A percentile compares a stretch with the other conserved stretches of the same genome.
Evolutionary conservation across 2,329 filamentous ascomycete genomes (phyloP).

Genomic region (Aspergillus chevalieri): DNA sequence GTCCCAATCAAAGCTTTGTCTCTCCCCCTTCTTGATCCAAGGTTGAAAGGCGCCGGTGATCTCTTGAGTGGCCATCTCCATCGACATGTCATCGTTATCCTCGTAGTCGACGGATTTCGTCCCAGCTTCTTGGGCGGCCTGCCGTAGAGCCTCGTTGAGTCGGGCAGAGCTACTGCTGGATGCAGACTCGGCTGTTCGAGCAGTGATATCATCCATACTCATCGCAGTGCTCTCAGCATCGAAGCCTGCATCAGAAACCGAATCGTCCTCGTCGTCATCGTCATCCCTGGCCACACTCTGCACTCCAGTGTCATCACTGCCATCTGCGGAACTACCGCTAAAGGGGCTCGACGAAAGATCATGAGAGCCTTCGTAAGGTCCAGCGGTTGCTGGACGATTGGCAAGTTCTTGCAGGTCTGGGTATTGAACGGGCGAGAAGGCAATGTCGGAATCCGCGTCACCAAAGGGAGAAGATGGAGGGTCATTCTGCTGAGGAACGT

Average conservation of each 20-base stretch:
- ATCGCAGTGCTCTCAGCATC: conserved; percentile 70
- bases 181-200: conserved; percentile 58
- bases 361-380: conserved; percentile 56
- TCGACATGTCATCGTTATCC: conserved; percentile 63
- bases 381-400: conserved; percentile 16
- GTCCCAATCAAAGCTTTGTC: conserved; percentile 37
- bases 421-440: conserved; percentile 59
- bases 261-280: conserved; percentile 42
- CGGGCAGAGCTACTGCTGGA: conserved; percentile 59
- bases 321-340: conserved; percentile 52
- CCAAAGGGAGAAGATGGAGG: conserved; percentile 59
- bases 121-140: conserved; percentile 69
- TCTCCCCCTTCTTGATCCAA: conserved; percentile 41
- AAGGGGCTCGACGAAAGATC: conserved; percentile 72
- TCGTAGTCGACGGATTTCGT: conserved; percentile 61
- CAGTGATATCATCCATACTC: conserved; percentile 73
- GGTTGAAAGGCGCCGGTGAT: conserved; percentile 46
- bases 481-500: conserved; percentile 47
- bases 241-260: conserved; percentile 43
- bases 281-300: conserved; percentile 35
- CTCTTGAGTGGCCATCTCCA: conserved; percentile 66
- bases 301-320: conserved; percentile 39
- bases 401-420: conserved; percentile 58
- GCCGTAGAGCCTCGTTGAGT: conserved; percentile 69
- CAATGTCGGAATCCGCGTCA: conserved; percentile 51